Base-by-base conservation (phyloP, 768 basidiomycete species). In the Suillus brevipes region DNA sequence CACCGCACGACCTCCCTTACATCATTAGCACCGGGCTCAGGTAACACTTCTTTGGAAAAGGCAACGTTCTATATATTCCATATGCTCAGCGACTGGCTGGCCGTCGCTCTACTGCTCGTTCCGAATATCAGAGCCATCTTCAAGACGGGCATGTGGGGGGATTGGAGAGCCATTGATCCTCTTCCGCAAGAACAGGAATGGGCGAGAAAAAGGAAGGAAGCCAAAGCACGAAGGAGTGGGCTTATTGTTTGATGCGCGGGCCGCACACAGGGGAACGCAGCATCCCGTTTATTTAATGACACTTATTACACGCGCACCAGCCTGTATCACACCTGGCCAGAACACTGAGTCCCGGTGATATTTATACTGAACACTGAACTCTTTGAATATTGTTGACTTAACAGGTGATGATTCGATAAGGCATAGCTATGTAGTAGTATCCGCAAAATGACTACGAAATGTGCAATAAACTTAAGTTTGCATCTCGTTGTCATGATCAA, bases 31-130 rank as follows among this genome's bases (percentile, higher is more conserved):
- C 74, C 78, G 18, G 70, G 69, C 20, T 72, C 77, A 0, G 71
- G 78, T n/a, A 80, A 81, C 67, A 76, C 73, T 16, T 60, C 71
- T 3, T 60, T 61, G 16, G 78, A 75, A 28, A 83, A 83, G 69
- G 76, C 76, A 1, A 64, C 69, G 0, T 83, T 84, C 67, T 84
- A 84, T 64, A 67, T 82, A 14, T 78, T 82, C 63, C 82, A 83
- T 61, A 72, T 79, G n/a, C 68, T 83, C 4, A 82, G 81, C 2
- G 82, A 83, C 65, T 83, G 80, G 80, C 43, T 81, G 28, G 71
- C 75, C 9, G 73, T 66, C 49, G 62, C 67, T 10, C 59, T 77
- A 23, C 61, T 81, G 23, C 70, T 80, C 40, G 66, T 67, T 50
- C 61, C 72, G 40, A 79, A 81, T 60, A 68, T 78, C 14, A 68